Conservation (phyloP, 2,329 filamentous ascomycete species). For the Fusarium euwallaceae region DNA sequence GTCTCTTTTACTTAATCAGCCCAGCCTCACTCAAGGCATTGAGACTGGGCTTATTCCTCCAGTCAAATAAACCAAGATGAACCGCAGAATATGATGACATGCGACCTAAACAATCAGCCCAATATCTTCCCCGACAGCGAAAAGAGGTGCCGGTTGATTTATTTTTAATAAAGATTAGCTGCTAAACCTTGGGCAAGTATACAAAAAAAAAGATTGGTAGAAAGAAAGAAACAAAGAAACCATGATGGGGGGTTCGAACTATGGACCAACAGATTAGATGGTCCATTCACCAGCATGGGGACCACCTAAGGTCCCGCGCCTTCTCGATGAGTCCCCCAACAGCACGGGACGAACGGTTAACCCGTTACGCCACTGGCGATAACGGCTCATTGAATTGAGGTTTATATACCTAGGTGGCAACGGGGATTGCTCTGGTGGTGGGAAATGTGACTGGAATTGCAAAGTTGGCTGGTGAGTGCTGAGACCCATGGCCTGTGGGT, state of each 20-base stretch:
- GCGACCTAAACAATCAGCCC: background rate
- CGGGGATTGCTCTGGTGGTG: background rate
- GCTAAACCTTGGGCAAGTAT: background rate
- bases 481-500: background rate
- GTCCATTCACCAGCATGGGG: too few species aligned
- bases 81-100: background rate
- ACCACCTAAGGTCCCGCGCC: too few species aligned
- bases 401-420: background rate
- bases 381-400: background rate
- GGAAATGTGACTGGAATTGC: background rate
- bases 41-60: background rate
- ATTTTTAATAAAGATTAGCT: too few species aligned
- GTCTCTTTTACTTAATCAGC: background rate
- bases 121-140: background rate
- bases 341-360: slow-evolving; percentile 1
- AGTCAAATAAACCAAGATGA: background rate
- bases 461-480: background rate
- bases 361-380: background rate
- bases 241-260: background rate
- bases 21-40: background rate
- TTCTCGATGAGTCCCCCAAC: background rate
- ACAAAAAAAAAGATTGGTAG: background rate
- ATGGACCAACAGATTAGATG: background rate
- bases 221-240: background rate
- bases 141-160: too few species aligned